phyloP scores from a whole-genome alignment of 306 rosid species.

The Dalbergia cultrata region DNA sequence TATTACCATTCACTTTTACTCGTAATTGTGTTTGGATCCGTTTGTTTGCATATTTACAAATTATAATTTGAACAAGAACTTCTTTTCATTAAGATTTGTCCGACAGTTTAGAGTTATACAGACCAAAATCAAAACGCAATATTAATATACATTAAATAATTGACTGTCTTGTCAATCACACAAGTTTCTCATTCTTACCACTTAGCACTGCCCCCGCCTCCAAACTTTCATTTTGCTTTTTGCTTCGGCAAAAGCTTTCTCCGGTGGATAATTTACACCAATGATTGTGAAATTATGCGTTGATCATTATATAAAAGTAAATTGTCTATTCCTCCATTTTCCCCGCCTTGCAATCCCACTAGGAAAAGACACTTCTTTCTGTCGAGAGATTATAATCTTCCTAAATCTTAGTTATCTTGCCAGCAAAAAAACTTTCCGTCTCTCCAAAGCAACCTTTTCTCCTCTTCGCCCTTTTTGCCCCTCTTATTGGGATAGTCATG shows the following conservation, averaged over 20 bases:
- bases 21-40: no score
- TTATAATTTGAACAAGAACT: no score
- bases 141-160: background rate
- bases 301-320: constrained; percentile 37
- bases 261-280: constrained; percentile 48
- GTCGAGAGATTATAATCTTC: constrained; percentile 43
- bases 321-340: constrained; percentile 25
- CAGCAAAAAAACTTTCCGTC: constrained; percentile 48
- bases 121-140: no score
- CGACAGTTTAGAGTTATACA: no score
- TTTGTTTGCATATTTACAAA: no score
- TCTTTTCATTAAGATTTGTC: no score
- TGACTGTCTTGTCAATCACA: constrained; percentile 42
- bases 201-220: constrained; percentile 3
- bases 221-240: background rate
- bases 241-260: constrained; percentile 43
- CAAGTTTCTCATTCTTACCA: constrained; percentile 23
- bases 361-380: constrained; percentile 51
- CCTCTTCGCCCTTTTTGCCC: background rate
- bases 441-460: constrained; percentile 42
- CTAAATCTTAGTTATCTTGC: constrained; percentile 34
- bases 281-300: constrained; percentile 53
- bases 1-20: background rate
- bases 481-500: constrained; percentile 47
- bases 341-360: constrained; percentile 21